Base-by-base conservation (phyloP, 352 stramenopile species). In the Hyaloperonospora brassicae region DNA sequence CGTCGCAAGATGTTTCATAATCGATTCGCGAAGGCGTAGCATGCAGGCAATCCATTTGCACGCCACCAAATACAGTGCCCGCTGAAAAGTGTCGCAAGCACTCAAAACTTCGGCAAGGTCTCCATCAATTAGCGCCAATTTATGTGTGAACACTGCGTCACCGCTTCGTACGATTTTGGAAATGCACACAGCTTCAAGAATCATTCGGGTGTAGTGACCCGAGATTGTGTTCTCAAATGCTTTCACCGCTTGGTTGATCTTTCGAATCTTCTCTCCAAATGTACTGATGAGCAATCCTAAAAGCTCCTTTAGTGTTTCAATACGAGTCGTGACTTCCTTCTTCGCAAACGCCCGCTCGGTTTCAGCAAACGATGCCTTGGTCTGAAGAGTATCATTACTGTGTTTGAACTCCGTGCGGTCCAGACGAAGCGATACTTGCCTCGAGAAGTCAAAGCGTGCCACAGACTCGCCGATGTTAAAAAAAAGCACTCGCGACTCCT, bases 401-500 rank as follows among this genome's bases (percentile, higher is more conserved):
- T 34, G 59, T 8, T 59, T 65, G n/a, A 61, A 48, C 31, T 68
- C 27, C 14, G 24, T 27, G 47, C 50, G 60, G 30, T 38, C 43
- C 21, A 85, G 61, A 17, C 54, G 61, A 48, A 89, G 61, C 10
- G 74, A 70, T 5, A 77, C 50, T 21, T 75, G 59, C 13, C 58
- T 66, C 10, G 53, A 57, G 22, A 86, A 85, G 35, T 89, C 79
- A 48, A 89, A 86, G 1, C 82, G 75, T 9, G 79, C 79, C 6
- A 89, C 82, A 5, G 70, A 80, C n/a, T 77, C 68, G 0, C 72
- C 82, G 17, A 89, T 80, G 42, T 85, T 89, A 52, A 92, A 92
- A 46, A 89, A 92, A 47, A 92, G 51, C 22, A 89, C 79, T 47
- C 89, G 82, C 12, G 77, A 76, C 49, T 78, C 64, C 56, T 80